A percentile compares a stretch with the other conserved stretches of the same genome.
Conservation (phyloP, 306 rosid genomes). For the Pyrus pyrifolia region DNA sequence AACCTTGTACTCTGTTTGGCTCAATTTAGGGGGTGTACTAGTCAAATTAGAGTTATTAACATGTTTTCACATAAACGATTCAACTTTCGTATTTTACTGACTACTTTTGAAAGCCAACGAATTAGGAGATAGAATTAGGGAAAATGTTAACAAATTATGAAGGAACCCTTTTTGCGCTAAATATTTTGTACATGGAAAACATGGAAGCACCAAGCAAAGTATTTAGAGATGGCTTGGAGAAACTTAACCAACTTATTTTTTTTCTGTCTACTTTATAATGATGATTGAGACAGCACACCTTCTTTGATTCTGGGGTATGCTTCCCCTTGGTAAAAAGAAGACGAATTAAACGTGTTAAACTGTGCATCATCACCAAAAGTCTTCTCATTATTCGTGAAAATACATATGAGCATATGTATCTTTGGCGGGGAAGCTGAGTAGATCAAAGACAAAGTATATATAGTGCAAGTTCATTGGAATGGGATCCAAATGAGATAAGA, state of each 20-base stretch:
- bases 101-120: neutral
- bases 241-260: neutral
- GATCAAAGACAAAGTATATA: no score
- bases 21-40: no score
- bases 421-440: no score
- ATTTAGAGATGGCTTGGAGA: neutral
- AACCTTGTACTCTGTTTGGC: neutral
- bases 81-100: no score
- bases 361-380: neutral
- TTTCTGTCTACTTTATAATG: neutral
- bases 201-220: neutral
- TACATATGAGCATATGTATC: neutral
- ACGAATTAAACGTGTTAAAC: neutral
- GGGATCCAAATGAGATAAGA: no score
- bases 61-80: neutral
- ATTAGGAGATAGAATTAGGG: neutral
- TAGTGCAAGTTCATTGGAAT: no score
- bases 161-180: neutral
- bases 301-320: neutral
- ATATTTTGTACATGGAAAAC: neutral
- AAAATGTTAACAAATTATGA: neutral
- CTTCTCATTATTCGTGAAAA: neutral
- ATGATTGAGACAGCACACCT: neutral
- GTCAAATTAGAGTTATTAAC: no score
- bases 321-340: neutral